These are phyloP conservation scores for Fusarium sp. DNA, from an alignment of 2,329 filamentous ascomycete species.

Conservation along the genomic window DNA sequence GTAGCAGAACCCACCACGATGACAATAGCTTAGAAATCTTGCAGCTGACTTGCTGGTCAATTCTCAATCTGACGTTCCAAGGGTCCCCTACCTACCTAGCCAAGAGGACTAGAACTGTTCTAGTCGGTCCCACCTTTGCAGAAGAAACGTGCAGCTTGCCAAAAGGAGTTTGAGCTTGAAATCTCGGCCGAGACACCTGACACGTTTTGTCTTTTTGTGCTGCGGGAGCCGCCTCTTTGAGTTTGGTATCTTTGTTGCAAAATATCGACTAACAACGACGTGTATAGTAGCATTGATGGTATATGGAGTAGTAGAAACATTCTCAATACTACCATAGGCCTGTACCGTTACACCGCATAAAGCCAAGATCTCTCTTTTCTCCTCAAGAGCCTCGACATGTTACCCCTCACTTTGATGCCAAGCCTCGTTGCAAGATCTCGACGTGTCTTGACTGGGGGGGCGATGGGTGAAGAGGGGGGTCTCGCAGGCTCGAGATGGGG, in stretches of 20 bases:
- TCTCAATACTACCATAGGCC: too few species aligned
- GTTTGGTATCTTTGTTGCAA: conserved; percentile 4
- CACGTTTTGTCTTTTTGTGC: conserved; percentile 14
- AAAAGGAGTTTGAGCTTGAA: conserved; percentile 32
- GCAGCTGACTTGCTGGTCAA: conserved; percentile 5
- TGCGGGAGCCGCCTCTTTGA: conserved; percentile 17
- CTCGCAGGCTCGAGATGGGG: too few species aligned
- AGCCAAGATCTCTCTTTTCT: conserved; percentile 29
- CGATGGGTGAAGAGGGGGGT: too few species aligned
- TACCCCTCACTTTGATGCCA: too few species aligned
- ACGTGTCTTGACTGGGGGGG: too few species aligned
- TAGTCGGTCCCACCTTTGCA: conserved; percentile 12
- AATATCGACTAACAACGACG: background rate
- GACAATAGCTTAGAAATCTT: conserved; percentile 4
- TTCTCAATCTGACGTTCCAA: background rate
- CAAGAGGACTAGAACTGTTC: background rate
- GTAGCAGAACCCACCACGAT: background rate
- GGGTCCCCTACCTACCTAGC: conserved; percentile 10
- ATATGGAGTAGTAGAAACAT: too few species aligned
- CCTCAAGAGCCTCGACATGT: conserved; percentile 1
- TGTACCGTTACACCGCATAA: conserved; percentile 2
- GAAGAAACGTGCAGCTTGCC: conserved; percentile 35
- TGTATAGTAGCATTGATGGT: background rate
- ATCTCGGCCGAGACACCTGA: conserved; percentile 42
- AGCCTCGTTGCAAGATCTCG: too few species aligned